Evolutionary conservation across 2,329 filamentous ascomycete genomes (phyloP), one percentile per base, ranked within the genome.

Genomic region (Ceratocystiopsis sp.): DNA sequence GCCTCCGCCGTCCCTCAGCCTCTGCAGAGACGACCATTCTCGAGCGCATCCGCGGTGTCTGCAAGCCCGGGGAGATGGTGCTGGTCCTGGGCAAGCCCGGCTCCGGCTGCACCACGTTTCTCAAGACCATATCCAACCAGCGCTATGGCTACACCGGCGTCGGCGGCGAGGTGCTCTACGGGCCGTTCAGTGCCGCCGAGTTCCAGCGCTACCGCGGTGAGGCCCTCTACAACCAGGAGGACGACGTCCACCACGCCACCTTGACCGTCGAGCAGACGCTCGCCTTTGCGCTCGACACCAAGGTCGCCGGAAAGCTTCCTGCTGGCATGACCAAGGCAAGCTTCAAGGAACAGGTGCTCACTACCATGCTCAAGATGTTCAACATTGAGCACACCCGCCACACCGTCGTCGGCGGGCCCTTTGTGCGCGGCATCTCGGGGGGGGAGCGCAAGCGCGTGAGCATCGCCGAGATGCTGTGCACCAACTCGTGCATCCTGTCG

Each of bases 241-340:
- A 93, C 50, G 86, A 94, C 52, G 69, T 89, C 18, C 85, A 94
- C 52, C 79, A 86, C 52, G 75, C 86, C 0, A 91, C 84, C 0
- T 67, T 95, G 19, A 91, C 85, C 0, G 87, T 94, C 3, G 80
- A 83, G 43, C 84, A 94, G 57, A 94, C 87, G 0, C 70, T 94
- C 1, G 78, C 74, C 1, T 94, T 94, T 55, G 86, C 86, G 0
- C 64, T 93, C 4, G 82, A 91, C 54, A 83, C 79, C 32, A 93
- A 93, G 61, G 79, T 84, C 14, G 85, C 87, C 7, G 78, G 80
- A 15, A 86, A 87, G 59, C 69, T 84, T 39, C 82, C 84, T 0
- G 73, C 69, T 4, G 84, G 83, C 18, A 70, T 91, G 51, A 77
- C 73, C 35, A 81, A 82, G 40, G 12, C 35, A n/a, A 36, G 45